Conservation (phyloP, 495 filamentous ascomycete genomes). For the Schizothecium vesticola region DNA sequence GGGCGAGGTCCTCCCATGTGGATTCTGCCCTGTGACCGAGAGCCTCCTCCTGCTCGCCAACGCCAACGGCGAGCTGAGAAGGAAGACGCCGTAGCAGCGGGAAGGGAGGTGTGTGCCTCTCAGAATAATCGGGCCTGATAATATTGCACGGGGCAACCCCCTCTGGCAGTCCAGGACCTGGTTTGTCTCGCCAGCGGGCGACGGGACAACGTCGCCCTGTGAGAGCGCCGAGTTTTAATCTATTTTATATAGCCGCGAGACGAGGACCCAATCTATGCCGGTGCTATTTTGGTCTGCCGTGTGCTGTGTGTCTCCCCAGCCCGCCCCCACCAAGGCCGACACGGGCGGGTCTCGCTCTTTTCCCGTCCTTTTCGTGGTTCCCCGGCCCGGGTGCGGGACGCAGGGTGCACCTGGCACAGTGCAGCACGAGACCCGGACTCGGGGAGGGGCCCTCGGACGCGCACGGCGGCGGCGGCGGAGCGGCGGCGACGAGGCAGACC, state of each 20-base stretch:
- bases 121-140: slow-evolving; percentile 5
- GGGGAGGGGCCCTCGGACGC: neutral
- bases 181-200: neutral
- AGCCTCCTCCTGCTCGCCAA: neutral
- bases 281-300: slow-evolving; percentile 26
- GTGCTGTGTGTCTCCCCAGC: neutral
- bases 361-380: neutral
- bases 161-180: neutral
- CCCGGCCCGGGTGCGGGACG: neutral
- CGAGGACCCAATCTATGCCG: slow-evolving; percentile 19
- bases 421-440: neutral
- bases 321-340: slow-evolving; percentile 5
- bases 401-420: neutral
- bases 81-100: neutral
- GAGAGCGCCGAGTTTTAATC: slow-evolving; percentile 23
- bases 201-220: slow-evolving; percentile 1
- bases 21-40: neutral
- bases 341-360: neutral
- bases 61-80: neutral
- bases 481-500: neutral
- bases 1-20: neutral
- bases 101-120: neutral
- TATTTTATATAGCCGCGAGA: slow-evolving; percentile 24
- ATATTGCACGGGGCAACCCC: neutral
- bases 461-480: neutral